phyloP scores from a whole-genome alignment of 352 stramenopile genomes.

The Phytophthora boehmeriae region DNA sequence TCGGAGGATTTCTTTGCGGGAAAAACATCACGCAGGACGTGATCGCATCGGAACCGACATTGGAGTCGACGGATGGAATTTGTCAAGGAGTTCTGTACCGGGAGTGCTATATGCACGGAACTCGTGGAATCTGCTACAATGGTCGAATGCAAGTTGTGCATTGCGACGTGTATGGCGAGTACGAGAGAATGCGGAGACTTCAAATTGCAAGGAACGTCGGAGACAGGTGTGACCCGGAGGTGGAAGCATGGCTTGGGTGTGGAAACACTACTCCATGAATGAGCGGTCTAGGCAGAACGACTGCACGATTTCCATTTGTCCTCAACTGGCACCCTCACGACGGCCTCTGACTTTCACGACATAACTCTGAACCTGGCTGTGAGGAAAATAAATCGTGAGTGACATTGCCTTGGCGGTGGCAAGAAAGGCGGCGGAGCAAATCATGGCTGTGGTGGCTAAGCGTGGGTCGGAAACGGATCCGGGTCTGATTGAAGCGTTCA shows the following conservation, averaged over 20 bases:
- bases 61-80: constrained; percentile 30
- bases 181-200: constrained; percentile 39
- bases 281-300: too few relatives aligned
- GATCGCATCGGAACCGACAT: constrained; percentile 22
- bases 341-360: too few relatives aligned
- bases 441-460: too few relatives aligned
- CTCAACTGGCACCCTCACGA: too few relatives aligned
- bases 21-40: constrained; percentile 38
- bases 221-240: constrained; percentile 27
- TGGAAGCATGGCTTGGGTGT: constrained; percentile 46
- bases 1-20: constrained; percentile 28
- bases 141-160: constrained; percentile 49
- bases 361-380: too few relatives aligned
- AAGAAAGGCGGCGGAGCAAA: too few relatives aligned
- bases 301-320: too few relatives aligned
- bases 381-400: too few relatives aligned
- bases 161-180: constrained; percentile 41
- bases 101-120: constrained; percentile 27
- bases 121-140: constrained; percentile 48
- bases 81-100: constrained; percentile 40
- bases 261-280: background rate
- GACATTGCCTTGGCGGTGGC: too few relatives aligned
- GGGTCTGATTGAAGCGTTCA: background rate
- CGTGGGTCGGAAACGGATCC: too few relatives aligned
- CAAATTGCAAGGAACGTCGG: constrained; percentile 36